Conservation (phyloP, 441 rosid species). For the Bruguiera hainesii region DNA sequence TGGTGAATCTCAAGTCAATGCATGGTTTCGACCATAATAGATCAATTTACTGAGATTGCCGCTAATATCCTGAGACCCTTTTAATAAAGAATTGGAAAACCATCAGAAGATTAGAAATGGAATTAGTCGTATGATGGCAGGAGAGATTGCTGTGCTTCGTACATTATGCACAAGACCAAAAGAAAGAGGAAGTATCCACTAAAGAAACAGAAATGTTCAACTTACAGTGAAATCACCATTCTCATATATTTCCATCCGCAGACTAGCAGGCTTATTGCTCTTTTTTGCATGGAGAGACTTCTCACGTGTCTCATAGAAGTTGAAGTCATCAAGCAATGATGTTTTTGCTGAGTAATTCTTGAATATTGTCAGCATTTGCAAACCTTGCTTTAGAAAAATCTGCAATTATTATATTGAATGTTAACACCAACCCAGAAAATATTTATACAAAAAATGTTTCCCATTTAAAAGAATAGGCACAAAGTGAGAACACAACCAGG, state of each 20-base stretch:
- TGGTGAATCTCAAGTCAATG: no score
- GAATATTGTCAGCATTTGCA: slow-evolving; percentile 76
- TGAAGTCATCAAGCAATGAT: slow-evolving; percentile 81
- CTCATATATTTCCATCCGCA: slow-evolving; percentile 33
- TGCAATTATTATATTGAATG: slow-evolving; percentile 22
- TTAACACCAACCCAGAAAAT: background rate
- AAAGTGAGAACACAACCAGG: background rate
- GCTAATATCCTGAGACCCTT: no score
- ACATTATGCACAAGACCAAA: background rate
- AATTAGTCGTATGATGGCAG: background rate
- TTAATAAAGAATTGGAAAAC: no score
- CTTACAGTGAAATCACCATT: slow-evolving; percentile 41
- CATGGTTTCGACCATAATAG: no score
- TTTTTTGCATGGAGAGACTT: slow-evolving; percentile 39
- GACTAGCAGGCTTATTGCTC: slow-evolving; percentile 43
- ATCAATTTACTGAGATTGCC: no score
- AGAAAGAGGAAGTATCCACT: background rate
- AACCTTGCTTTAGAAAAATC: slow-evolving; percentile 72
- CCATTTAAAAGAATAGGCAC: background rate
- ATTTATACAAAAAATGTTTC: background rate
- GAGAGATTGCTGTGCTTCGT: no score
- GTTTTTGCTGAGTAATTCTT: slow-evolving; percentile 62
- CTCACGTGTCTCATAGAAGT: slow-evolving; percentile 77
- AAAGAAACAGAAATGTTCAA: background rate
- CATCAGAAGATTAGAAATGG: no score